Conservation (phyloP, 352 stramenopile species). For the Phytopythium litorale region DNA sequence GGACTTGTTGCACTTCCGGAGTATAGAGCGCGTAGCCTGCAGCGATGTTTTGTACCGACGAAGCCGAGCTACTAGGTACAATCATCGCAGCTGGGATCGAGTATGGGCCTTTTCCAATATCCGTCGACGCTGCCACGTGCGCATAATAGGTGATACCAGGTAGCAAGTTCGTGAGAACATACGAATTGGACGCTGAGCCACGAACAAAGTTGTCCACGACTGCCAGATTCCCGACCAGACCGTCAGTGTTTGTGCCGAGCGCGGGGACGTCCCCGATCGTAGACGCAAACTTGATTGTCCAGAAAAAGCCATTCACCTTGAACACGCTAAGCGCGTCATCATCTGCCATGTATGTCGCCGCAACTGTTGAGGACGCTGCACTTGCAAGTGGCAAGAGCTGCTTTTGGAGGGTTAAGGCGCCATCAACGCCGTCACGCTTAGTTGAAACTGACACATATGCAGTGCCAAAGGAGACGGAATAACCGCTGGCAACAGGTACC, state of each 20-base stretch:
- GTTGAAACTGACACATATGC: slow-evolving; percentile 28
- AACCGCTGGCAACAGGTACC: slow-evolving; percentile 9
- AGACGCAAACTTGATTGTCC: slow-evolving; percentile 80
- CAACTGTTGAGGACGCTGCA: slow-evolving; percentile 14
- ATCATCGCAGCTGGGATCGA: slow-evolving; percentile 23
- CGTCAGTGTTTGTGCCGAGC: slow-evolving; percentile 24
- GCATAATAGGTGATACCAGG: slow-evolving; percentile 68
- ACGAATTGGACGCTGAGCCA: slow-evolving; percentile 32
- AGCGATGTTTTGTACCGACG: slow-evolving; percentile 42
- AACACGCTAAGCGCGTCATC: slow-evolving; percentile 41
- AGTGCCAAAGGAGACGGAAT: slow-evolving; percentile 19
- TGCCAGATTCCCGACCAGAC: slow-evolving; percentile 23
- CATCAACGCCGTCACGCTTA: slow-evolving; percentile 26
- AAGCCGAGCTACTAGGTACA: slow-evolving; percentile 45
- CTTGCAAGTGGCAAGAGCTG: slow-evolving; percentile 54
- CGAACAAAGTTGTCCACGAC: slow-evolving; percentile 39
- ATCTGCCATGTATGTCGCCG: slow-evolving; percentile 33
- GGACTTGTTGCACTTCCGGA: slow-evolving; percentile 65
- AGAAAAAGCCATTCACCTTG: slow-evolving; percentile 78
- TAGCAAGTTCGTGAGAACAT: slow-evolving; percentile 44
- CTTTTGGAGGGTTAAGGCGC: slow-evolving; percentile 20
- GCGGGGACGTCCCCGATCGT: slow-evolving; percentile 62
- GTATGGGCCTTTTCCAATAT: slow-evolving; percentile 50
- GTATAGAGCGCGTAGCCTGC: slow-evolving; percentile 56
- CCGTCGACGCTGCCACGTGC: slow-evolving; percentile 50